These are phyloP conservation scores for Adansonia digitata DNA, from an alignment of 345 rosid genomes.

Conservation along the genomic window DNA sequence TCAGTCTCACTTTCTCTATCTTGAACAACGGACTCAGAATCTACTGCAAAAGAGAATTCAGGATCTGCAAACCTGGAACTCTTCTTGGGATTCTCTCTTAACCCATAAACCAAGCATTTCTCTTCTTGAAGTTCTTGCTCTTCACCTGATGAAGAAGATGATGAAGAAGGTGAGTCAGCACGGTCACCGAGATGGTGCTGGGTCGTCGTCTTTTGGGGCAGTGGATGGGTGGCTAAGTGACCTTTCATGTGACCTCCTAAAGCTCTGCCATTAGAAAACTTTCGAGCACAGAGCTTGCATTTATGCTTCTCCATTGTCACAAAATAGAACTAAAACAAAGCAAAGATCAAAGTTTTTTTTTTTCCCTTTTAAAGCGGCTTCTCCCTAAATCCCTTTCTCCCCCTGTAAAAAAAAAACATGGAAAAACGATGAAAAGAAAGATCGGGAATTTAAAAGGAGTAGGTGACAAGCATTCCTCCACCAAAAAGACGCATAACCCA, in stretches of 20 bases:
- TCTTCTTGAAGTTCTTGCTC: no score
- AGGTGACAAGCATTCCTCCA: conserved; percentile 95
- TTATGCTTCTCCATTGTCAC: conserved; percentile 59
- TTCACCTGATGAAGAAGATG: no score
- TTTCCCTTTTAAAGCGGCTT: background rate
- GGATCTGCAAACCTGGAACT: conserved; percentile 66
- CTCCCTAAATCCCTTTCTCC: conserved; percentile 16
- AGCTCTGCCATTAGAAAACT: conserved; percentile 71
- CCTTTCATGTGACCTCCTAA: conserved; percentile 97
- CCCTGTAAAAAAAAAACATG: conserved; percentile 16
- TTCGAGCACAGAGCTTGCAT: conserved; percentile 74
- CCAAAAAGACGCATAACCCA: conserved; percentile 36
- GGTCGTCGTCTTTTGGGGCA: no score
- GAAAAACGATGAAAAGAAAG: conserved; percentile 17
- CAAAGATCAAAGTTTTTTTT: conserved; percentile 13
- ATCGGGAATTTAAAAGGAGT: conserved; percentile 71
- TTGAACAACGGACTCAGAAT: conserved; percentile 42
- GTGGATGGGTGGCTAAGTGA: conserved; percentile 68
- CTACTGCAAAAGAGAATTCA: conserved; percentile 41
- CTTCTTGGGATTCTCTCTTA: no score
- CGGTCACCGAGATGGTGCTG: conserved; percentile 22
- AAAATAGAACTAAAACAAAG: conserved; percentile 10
- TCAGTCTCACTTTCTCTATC: conserved; percentile 70
- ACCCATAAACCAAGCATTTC: no score
- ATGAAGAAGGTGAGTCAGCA: conserved; percentile 28